Base-by-base conservation (phyloP, 257 asterid species). In the Echium plantagineum region DNA sequence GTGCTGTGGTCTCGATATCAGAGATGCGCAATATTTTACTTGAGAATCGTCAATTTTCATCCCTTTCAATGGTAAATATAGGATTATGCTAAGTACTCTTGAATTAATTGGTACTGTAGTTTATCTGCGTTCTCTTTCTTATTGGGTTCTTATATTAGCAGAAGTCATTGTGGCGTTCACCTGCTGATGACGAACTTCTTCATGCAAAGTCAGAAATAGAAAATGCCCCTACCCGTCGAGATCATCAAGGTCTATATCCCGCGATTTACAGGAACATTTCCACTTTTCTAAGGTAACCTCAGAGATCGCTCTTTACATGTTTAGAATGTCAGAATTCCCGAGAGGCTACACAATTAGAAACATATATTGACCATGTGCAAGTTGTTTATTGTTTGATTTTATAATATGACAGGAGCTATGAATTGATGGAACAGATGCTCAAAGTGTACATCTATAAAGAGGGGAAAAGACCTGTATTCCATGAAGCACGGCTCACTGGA, bases 381-480 rank as follows among this genome's bases (percentile, higher is more conserved):
- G 42, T n/a, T 16, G 32, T 60, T 70, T 21, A 55, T 26, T 57
- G 22, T 20, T 8, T 46, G 56, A 22, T 53, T 47, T 51, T 1
- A 38, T 53, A 49, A 17, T 30, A 28, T 1, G 70, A 72, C 83
- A 88, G 93, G 80, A 85, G 94, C 75, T 83, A 88, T 30, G 87
- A 83, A 55, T 60, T 88, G 19, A 88, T 88, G 96, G 88, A 85
- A 66, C 68, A 66, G 73, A 76, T 64, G 17, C 79, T 88, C 7
- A 88, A 85, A 75, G 75, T 88, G 52, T 83, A 81, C 74, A 64
- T 81, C 32, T 85, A 88, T 21, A 46, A 28, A 9, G 96, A 85
- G 72, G 94, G 96, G 56, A 77, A 81, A 60, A 73, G 47, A 65
- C 96, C 96, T 0, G 52, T 88, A 55, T 88, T 88, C 76, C 96